phyloP scores from a whole-genome alignment of 192 early-diverging fungal genomes.

The Linnemannia exigua region DNA sequence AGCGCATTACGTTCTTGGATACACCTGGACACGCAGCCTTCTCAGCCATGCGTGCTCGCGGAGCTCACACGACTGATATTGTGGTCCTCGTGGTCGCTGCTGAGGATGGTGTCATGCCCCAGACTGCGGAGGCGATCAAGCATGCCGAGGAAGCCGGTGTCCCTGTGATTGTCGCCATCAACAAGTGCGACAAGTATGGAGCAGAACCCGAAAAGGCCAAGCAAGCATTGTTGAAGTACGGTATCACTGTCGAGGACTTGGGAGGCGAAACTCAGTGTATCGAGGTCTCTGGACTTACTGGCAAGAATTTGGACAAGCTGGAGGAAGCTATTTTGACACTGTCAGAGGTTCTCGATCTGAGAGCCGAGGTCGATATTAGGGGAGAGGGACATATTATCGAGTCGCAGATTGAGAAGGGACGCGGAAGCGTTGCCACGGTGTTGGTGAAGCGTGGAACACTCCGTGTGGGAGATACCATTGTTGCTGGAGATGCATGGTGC shows the following conservation, averaged over 20 bases:
- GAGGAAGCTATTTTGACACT: constrained; percentile 91
- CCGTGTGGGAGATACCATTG: constrained; percentile 79
- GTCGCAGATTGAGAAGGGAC: constrained; percentile 88
- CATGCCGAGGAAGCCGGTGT: constrained; percentile 89
- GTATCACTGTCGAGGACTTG: constrained; percentile 90
- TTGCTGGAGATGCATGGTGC: constrained; percentile 90
- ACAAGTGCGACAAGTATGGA: constrained; percentile 97
- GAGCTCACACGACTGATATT: constrained; percentile 95
- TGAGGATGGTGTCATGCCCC: constrained; percentile 99
- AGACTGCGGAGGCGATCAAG: constrained; percentile 95
- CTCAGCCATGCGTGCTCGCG: constrained; percentile 93
- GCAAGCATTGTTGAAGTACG: constrained; percentile 80
- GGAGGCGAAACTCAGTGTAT: constrained; percentile 95
- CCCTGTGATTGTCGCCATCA: constrained; percentile 96
- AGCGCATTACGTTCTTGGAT: constrained; percentile 94
- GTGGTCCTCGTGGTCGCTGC: constrained; percentile 97
- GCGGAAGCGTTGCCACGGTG: constrained; percentile 89
- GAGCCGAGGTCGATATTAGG: constrained; percentile 81
- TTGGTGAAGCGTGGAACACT: constrained; percentile 94
- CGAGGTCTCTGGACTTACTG: constrained; percentile 90
- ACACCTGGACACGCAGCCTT: constrained; percentile 98
- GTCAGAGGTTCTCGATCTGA: constrained; percentile 90
- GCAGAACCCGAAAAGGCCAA: constrained; percentile 72
- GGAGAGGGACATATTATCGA: constrained; percentile 93
- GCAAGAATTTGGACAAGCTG: constrained; percentile 87